These are phyloP conservation scores for Mycena polygramma DNA, from an alignment of 768 basidiomycete species.

Conservation along the genomic window DNA sequence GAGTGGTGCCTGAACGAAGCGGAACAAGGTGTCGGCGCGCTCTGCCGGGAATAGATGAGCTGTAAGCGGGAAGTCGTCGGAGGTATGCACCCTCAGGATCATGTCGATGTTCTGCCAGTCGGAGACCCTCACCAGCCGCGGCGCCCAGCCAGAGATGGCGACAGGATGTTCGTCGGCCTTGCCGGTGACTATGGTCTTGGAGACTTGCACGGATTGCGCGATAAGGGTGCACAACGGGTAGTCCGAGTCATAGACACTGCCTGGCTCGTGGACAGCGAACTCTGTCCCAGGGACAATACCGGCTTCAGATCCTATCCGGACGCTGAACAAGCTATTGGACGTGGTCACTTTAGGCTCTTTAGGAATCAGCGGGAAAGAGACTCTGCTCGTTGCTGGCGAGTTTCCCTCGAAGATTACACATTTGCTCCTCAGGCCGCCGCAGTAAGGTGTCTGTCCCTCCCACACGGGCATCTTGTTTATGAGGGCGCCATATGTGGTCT, in stretches of 20 bases:
- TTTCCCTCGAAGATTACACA: constrained; percentile 10
- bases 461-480: constrained; percentile 5
- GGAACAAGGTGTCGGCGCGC: neutral
- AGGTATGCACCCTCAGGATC: neutral
- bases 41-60: neutral
- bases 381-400: neutral
- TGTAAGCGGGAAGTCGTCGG: neutral
- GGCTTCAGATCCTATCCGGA: neutral
- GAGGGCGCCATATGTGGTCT: constrained; percentile 17
- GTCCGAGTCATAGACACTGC: neutral
- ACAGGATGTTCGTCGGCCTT: neutral
- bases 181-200: constrained; percentile 3
- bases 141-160: neutral
- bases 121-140: constrained; percentile 1
- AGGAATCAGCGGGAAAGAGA: neutral
- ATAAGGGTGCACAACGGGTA: constrained; percentile 9
- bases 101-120: constrained; percentile 10
- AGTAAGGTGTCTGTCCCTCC: constrained; percentile 18
- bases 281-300: constrained; percentile 24
- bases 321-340: neutral
- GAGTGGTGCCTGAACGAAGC: constrained; percentile 1
- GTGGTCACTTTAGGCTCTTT: neutral
- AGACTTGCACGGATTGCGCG: constrained; percentile 6
- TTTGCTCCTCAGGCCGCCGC: neutral
- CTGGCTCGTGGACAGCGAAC: neutral